phyloP scores from a whole-genome alignment of 2,329 filamentous ascomycete genomes.

The Exutisphaerella laricina region DNA sequence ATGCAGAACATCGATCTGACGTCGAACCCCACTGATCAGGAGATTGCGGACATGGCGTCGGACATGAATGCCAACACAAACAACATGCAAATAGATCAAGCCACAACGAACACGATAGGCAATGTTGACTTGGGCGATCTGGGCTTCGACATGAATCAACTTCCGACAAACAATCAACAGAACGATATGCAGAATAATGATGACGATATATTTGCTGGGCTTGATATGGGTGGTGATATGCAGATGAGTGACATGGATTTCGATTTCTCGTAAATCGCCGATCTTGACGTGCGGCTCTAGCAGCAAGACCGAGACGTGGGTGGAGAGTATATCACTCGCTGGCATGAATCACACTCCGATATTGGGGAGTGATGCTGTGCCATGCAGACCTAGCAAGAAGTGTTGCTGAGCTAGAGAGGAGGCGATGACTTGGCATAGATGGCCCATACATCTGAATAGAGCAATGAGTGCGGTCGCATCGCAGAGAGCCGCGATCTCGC shows the following conservation, averaged over 20 bases:
- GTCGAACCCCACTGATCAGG: slow-evolving; percentile 15
- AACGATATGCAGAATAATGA: slow-evolving; percentile 31
- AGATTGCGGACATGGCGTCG: slow-evolving; percentile 22
- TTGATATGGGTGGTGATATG: slow-evolving; percentile 30
- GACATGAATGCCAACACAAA: slow-evolving; percentile 21
- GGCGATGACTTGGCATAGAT: no score
- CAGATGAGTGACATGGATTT: slow-evolving; percentile 24
- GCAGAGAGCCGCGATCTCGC: no score
- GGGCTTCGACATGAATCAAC: slow-evolving; percentile 14
- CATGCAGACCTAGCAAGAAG: no score
- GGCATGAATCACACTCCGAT: no score
- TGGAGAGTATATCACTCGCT: no score
- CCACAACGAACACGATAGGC: not conserved
- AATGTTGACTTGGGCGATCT: slow-evolving; percentile 17
- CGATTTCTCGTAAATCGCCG: slow-evolving; percentile 19
- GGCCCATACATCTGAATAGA: no score
- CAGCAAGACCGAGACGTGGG: no score
- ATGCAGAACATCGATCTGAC: slow-evolving; percentile 21
- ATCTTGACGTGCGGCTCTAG: no score
- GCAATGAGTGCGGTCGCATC: no score
- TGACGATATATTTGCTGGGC: slow-evolving; percentile 40
- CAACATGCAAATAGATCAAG: not conserved
- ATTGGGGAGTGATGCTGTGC: no score
- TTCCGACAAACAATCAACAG: slow-evolving; percentile 25
- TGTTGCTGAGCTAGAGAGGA: no score